A percentile compares a stretch with the other conserved stretches of the same genome.
Evolutionary conservation across 192 early-diverging fungal species (phyloP).

Genomic region (Allomyces javanicus): DNA sequence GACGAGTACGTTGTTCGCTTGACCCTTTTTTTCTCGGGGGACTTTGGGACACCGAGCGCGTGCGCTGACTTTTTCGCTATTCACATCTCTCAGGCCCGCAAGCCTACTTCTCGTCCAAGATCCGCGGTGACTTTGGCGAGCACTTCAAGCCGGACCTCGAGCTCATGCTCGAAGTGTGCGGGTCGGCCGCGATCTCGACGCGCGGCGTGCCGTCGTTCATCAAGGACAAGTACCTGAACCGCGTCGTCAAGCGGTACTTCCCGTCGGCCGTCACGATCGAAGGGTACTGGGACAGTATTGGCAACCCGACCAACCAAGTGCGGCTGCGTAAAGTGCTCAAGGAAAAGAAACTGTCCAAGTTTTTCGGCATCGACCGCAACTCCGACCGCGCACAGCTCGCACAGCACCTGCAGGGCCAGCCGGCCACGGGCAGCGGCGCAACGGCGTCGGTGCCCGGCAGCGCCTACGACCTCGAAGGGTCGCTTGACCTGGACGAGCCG

Average conservation of each 20-base stretch:
- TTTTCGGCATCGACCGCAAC: neutral
- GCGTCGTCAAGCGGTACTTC: conserved; percentile 9
- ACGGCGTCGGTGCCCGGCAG: neutral
- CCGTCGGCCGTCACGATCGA: conserved; percentile 5
- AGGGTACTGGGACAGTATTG: neutral
- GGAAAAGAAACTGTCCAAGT: neutral
- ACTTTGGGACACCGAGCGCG: neutral
- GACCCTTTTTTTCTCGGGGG: neutral
- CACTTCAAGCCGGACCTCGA: conserved; percentile 9
- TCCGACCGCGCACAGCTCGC: neutral
- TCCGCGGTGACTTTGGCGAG: conserved; percentile 1
- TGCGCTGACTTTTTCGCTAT: neutral
- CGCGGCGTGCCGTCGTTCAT: conserved; percentile 5
- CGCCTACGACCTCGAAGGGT: no score
- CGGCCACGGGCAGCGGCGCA: neutral
- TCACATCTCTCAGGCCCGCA: conserved; percentile 5
- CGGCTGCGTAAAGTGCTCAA: conserved; percentile 1
- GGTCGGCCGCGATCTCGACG: conserved; percentile 4
- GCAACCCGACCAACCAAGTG: neutral
- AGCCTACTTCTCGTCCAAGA: conserved; percentile 5
- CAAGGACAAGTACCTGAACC: conserved; percentile 10
- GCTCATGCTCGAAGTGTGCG: conserved; percentile 8
- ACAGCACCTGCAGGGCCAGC: neutral
- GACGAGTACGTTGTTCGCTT: conserved; percentile 20
- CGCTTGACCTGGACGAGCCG: no score